Evolutionary conservation across 2,329 filamentous ascomycete genomes (phyloP), one percentile per base, ranked within the genome.

Genomic region (Zopfia rhizophila): DNA sequence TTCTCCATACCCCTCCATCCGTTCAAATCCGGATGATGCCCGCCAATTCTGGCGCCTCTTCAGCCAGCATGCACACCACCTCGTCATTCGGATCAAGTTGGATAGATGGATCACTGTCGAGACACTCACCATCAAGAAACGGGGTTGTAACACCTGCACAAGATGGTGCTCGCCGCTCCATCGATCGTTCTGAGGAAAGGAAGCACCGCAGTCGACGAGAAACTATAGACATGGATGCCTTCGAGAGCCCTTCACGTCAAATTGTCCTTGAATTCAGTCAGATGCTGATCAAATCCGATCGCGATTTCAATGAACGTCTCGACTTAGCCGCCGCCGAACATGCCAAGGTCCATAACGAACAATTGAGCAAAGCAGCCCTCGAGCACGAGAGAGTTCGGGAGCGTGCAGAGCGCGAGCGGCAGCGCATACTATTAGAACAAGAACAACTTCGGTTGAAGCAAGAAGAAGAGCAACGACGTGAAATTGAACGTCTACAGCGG

Each of bases 341-440:
- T 23, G 85, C 86, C 62, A 75, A 81, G 37, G 78, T 77, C 43
- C 87, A 90, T 63, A 79, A 81, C 46, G 81, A 85, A 56, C 87
- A 87, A 11, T 79, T 93, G 12, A 82, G 82, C 32, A 81, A 82
- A 33, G 87, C 87, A 3, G 83, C 83, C 36, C 77, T 78, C 11
- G 82, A 87, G 61, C 89, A 91, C 66, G 82, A 88, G 25, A 79
- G 82, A 19, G 81, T 93, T 8, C 79, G 78, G 32, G 72, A 77
- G 39, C 76, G 78, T 37, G 83, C 83, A 3, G 77, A 83, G 59
- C 74, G 78, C 14, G 79, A 77, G 13, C 58, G 82, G n/a, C 71
- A 80, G 28, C 72, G 75, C n/a, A 70, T 82, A 46, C 65, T 73
- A 14, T 53, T 77, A 6, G 72, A 79, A 64, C 60, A 73, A 27